Percentiles rank a stretch among this genome's conserved stretches.
phyloP scores from a whole-genome alignment of 768 basidiomycete genomes.

The Mycena belliarum region DNA sequence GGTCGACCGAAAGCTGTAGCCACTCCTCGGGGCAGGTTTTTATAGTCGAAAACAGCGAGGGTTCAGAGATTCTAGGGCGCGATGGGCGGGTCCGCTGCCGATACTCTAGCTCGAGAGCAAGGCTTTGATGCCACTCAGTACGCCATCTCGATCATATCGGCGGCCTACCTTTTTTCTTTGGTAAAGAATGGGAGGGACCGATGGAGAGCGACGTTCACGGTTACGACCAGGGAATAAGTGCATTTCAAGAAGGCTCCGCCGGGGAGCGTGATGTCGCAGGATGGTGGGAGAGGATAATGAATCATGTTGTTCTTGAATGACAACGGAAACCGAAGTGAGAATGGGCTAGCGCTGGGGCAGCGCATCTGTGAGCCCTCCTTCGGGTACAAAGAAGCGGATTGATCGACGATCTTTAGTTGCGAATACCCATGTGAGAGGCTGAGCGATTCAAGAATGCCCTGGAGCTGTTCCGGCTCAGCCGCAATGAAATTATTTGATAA shows the following conservation, averaged over 20 bases:
- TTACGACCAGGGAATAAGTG: conserved; percentile 6
- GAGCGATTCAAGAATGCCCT: conserved; percentile 10
- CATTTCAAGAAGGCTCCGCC: conserved; percentile 11
- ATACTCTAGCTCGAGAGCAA: conserved; percentile 13
- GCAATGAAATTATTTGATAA: neutral
- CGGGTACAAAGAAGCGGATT: neutral
- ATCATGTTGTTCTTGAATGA: conserved; percentile 1
- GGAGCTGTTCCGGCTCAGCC: neutral
- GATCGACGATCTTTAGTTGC: neutral
- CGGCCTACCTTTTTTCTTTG: conserved; percentile 10
- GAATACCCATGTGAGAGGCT: conserved; percentile 5
- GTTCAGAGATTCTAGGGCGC: conserved; percentile 8
- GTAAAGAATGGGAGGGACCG: neutral
- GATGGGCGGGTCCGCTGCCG: conserved; percentile 15
- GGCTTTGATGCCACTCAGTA: neutral
- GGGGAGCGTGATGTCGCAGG: conserved; percentile 11
- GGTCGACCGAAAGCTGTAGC: conserved; percentile 11
- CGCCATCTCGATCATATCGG: neutral
- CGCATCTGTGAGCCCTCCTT: neutral
- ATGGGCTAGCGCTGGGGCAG: conserved; percentile 5
- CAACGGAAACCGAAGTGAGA: conserved; percentile 8
- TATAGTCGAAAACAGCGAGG: conserved; percentile 11
- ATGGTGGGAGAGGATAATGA: conserved; percentile 10
- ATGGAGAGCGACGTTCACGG: neutral
- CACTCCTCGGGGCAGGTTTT: conserved; percentile 16